Base-by-base conservation (phyloP, 805 yeast genomes). In the Lachancea thermotolerans region DNA sequence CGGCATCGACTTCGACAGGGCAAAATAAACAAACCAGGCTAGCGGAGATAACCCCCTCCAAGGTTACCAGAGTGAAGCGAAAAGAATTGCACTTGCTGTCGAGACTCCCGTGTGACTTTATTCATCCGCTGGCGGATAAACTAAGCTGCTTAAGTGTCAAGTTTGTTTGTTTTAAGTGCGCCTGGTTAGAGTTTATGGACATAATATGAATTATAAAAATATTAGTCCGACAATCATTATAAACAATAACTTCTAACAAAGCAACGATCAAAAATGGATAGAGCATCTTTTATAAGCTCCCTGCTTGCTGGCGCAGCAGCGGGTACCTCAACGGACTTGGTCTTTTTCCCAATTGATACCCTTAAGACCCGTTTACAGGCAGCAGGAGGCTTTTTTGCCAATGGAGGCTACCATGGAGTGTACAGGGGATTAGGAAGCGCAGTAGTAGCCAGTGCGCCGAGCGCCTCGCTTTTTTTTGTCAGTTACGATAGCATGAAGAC, bases 321-420 rank as follows among this genome's bases (percentile, higher is more conserved):
- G 5, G 99, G 99, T 12, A 93, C 96, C 1, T 82, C 95, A 5
- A 90, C 97, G 1, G 99, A 93, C 67, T 71, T 93, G 33, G 88
- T 84, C 3, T 93, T 93, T 66, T 93, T 91, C 70, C 99, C 99
- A 11, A 87, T 93, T 34, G 99, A 93, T 57, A 93, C 99, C 1
- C 56, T 93, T 46, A 93, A 93, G 67, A 93, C 99, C 0, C 72
- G 99, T 46, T 70, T 93, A 12, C 99, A 93, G 64, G 98, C 99
- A 16, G 80, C 80, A 59, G 96, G 96, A 31, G 99, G 99, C 0
- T 91, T 93, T 58, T 86, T 88, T 63, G 69, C 66, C 14, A 91
- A 90, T 66, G 99, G 99, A 27, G 99, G 96, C 1, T 91, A 91
- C 77, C 70, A 66, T 41, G 98, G 98, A 1, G 81, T 93, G 16